Base-by-base conservation (phyloP, 441 rosid species). In the Arabidopsis lyrata region DNA sequence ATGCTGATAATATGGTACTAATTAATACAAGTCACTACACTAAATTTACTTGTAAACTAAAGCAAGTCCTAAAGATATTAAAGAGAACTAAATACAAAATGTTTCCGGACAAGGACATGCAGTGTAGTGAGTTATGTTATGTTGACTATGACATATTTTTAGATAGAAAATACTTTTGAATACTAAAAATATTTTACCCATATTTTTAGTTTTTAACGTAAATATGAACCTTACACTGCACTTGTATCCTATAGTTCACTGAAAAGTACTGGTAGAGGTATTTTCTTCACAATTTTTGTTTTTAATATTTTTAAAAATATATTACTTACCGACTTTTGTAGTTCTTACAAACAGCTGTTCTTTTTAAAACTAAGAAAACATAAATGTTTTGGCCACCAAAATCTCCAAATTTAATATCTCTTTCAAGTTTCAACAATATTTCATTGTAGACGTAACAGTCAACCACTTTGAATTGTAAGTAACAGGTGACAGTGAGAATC, bases 371-470 rank as follows among this genome's bases (percentile, higher is more conserved):
- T 18, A 13, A 55, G 13, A 32, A 12, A 27, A 20, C 6, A 13
- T 11, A 59, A 59, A 59, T 59, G 11, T 12, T 39, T 20, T 60
- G 27, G 41, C 20, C 29, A 39, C 20, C 34, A 13, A 60, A 39
- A 39, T 22, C 39, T 22, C 65, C 34, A 15, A 58, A 60, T 22
- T 41, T 22, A 39, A 38, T 22, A 7, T 39, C 12, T 38, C 31
- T 38, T 20, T 38, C 48, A 60, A 60, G 32, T 38, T 39, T 20
- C 64, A 60, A 60, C 32, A 20, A 38, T 12, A 60, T 60, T 22
- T 47, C 38, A 63, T 18, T 32, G 31, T 47, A 47, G 68, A 63
- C 68, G 32, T 64, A 10, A 32, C 56, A 47, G 12, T 64, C 55
- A 63, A 47, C 68, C 7, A 63, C 42, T 47, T 32, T 31, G 68